Evolutionary conservation across 176 grass and related monocot genomes (phyloP).

Genomic region (Calamus simplicifolius): DNA sequence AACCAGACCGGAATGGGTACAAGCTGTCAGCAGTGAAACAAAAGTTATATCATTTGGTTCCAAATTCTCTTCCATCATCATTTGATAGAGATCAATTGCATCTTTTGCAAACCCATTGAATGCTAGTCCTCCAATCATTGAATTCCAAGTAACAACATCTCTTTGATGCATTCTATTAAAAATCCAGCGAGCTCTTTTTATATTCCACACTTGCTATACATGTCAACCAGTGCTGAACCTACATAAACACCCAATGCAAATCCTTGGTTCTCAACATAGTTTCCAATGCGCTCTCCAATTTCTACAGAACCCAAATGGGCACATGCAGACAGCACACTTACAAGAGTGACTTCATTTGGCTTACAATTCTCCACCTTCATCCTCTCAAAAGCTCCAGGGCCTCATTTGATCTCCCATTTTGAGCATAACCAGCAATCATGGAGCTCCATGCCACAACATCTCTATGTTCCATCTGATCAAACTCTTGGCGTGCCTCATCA

Average conservation of each 20-base stretch:
- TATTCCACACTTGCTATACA: constrained; percentile 65
- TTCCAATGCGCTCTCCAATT: constrained; percentile 52
- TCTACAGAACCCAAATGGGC: constrained; percentile 60
- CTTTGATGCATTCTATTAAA: constrained; percentile 64
- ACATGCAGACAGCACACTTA: constrained; percentile 65
- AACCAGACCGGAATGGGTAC: constrained; percentile 67
- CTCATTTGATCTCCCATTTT: constrained; percentile 59
- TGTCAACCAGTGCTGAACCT: constrained; percentile 59
- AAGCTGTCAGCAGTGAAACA: constrained; percentile 52
- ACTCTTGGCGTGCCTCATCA: constrained; percentile 62
- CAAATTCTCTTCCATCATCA: constrained; percentile 37
- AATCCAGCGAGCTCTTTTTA: constrained; percentile 42
- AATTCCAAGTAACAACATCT: constrained; percentile 70
- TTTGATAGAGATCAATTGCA: constrained; percentile 30
- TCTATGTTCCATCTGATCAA: constrained; percentile 49
- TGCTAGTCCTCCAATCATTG: constrained; percentile 76
- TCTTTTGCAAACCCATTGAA: constrained; percentile 64
- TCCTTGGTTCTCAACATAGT: constrained; percentile 40
- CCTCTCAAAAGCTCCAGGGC: constrained; percentile 62
- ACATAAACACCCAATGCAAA: constrained; percentile 44
- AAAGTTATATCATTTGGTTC: constrained; percentile 67
- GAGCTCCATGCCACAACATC: constrained; percentile 84
- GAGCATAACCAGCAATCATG: constrained; percentile 77
- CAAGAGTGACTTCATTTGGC: constrained; percentile 72
- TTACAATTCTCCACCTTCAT: constrained; percentile 61